Evolutionary conservation across 164 flowering plant genomes (phyloP).

Genomic region (Pachysandra terminalis): DNA sequence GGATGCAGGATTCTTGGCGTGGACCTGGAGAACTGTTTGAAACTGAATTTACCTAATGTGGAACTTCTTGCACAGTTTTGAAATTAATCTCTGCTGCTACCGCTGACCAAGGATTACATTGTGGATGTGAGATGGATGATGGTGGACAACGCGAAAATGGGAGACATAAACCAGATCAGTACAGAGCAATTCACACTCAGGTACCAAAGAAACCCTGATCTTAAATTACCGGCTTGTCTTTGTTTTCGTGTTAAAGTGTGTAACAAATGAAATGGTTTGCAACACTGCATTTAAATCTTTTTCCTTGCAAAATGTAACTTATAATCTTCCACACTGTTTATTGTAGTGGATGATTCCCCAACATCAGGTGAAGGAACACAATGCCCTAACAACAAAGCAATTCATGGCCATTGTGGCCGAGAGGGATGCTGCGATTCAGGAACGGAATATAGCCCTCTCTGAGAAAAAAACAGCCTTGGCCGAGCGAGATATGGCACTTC

Average conservation of each 20-base stretch:
- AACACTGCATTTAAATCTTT: not conserved
- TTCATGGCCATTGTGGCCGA: slow-evolving; percentile 33
- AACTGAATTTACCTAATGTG: not conserved
- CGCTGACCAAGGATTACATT: not conserved
- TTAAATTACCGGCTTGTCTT: not conserved
- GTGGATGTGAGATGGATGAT: slow-evolving; percentile 7
- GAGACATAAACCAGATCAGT: slow-evolving; percentile 7
- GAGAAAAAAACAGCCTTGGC: slow-evolving; percentile 37
- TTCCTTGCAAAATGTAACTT: not conserved
- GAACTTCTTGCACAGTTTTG: not conserved
- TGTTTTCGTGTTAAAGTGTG: not conserved
- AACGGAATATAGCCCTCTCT: slow-evolving; percentile 35
- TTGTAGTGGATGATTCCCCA: not conserved
- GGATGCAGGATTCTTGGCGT: not conserved
- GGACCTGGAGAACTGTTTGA: not conserved
- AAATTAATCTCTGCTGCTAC: not conserved
- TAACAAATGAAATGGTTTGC: not conserved
- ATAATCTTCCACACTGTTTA: not conserved
- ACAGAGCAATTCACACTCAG: slow-evolving; percentile 5
- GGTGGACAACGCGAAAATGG: slow-evolving; percentile 9
- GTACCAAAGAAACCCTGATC: not conserved
- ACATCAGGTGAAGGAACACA: slow-evolving; percentile 15
- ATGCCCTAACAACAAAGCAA: slow-evolving; percentile 25
- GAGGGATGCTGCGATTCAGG: slow-evolving; percentile 44
- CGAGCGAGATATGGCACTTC: slow-evolving; percentile 39